Percentiles rank a stretch among this genome's conserved stretches.
phyloP scores from a whole-genome alignment of 2,329 filamentous ascomycete genomes.

The Stylonectria norvegica region DNA sequence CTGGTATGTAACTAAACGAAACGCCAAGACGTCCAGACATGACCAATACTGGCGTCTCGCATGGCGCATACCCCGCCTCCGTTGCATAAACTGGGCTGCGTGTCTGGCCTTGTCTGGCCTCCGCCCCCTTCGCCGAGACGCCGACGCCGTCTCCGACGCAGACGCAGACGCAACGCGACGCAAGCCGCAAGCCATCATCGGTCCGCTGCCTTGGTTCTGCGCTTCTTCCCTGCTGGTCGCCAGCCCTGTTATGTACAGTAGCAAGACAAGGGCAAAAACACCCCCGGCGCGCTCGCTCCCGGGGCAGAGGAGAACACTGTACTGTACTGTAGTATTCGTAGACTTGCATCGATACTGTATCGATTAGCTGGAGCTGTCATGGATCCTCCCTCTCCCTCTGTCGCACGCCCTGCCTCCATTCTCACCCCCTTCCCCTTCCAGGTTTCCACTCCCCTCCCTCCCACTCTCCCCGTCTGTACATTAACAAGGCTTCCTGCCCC shows the following conservation, averaged over 20 bases:
- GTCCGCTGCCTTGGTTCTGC: conserved; percentile 5
- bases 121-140: conserved; percentile 13
- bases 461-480: conserved; percentile 5
- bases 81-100: conserved; percentile 19
- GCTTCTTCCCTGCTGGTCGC: no score
- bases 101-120: conserved; percentile 2
- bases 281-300: no score
- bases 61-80: conserved; percentile 16
- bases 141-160: conserved; percentile 1
- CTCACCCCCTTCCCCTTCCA: background rate
- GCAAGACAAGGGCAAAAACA: no score
- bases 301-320: no score
- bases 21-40: conserved; percentile 6
- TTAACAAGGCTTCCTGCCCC: conserved; percentile 2
- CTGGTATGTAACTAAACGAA: no score
- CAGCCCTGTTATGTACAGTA: background rate
- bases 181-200: conserved; percentile 5
- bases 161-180: conserved; percentile 6
- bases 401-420: background rate
- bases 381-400: background rate
- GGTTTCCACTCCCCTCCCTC: background rate
- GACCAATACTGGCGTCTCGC: conserved; percentile 16
- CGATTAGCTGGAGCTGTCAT: background rate
- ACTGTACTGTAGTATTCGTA: no score
- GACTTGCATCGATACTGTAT: background rate